Base-by-base conservation (phyloP, 1,284 basidiomycete genomes). In the Cryptococcus sp. region DNA sequence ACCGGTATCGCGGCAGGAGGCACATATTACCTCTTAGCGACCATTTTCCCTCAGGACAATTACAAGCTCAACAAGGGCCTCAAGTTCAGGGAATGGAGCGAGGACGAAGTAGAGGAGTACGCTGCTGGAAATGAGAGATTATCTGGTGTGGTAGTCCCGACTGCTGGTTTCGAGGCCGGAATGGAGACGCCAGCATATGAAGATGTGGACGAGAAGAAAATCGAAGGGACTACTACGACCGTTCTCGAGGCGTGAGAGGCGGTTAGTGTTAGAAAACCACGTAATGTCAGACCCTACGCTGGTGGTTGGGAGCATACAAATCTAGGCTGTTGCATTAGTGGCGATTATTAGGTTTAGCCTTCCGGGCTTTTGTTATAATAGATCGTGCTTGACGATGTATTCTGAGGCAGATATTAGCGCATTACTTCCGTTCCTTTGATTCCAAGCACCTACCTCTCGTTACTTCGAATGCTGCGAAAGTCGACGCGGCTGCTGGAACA, bases 401-500 rank as follows among this genome's bases (percentile, higher is more conserved):
- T 70, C 71, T 73, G 29, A 34, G 29, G 13, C 8, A 10, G 29
- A 34, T 34, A 34, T 34, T 34, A 34, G 29, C 29, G 55, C 11
- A 20, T 0, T 1, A 4, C 1, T 44, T 20, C 23, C 26, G n/a
- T 34, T 23, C 19, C 25, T 48, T 6, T 38, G 19, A 11, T 10
- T n/a, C 19, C 16, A 52, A 34, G 37, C n/a, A 52, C 11, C n/a
- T 48, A 77, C 77, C 89, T 80, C 89, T 81, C 1, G 88, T 89
- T 29, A 93, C 68, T 75, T 97, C 93, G 75, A 89, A 97, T 0
- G 89, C 89, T n/a, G 91, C 87, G 69, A 97, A 96, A 0, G 93
- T 96, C 59, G 88, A 87, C 25, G 86, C 93, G 6, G 91, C 93
- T 1, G 93, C 91, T 5, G 93, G 93, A 64, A 93, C 89, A 73